phyloP scores from a whole-genome alignment of 2,329 filamentous ascomycete genomes.

The Helminthosporium solani region DNA sequence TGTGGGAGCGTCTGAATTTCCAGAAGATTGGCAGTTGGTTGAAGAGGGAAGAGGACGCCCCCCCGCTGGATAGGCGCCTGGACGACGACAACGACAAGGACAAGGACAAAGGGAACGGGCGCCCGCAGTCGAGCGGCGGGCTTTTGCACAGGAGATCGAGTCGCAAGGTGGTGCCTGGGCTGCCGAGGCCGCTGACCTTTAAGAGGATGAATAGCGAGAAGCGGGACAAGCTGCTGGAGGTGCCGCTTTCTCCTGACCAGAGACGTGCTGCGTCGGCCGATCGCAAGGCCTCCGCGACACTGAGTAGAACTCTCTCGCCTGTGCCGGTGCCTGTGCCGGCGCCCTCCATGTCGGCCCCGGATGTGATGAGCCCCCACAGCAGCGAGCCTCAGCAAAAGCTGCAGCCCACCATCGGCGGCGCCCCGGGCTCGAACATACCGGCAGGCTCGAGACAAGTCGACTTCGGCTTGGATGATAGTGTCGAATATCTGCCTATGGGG shows the following conservation, averaged over 20 bases:
- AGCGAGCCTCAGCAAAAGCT: conserved; percentile 26
- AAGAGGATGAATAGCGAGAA: conserved; percentile 80
- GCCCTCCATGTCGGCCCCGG: conserved; percentile 44
- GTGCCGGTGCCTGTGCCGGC: conserved; percentile 38
- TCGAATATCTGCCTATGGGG: conserved; percentile 24
- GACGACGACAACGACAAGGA: conserved; percentile 3
- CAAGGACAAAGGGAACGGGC: conserved; percentile 35
- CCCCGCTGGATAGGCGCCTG: conserved; percentile 15
- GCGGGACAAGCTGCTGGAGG: conserved; percentile 69
- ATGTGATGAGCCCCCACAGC: conserved; percentile 36
- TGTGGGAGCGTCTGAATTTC: conserved; percentile 41
- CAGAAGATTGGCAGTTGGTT: conserved; percentile 46
- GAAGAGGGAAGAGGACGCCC: conserved; percentile 41
- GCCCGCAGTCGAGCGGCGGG: conserved; percentile 37
- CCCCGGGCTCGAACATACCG: conserved; percentile 33
- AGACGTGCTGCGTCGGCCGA: conserved; percentile 73
- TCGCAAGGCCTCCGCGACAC: conserved; percentile 63
- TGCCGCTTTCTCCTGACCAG: conserved; percentile 63
- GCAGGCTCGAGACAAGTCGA: conserved; percentile 40
- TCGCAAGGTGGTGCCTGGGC: conserved; percentile 70
- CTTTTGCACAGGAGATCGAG: conserved; percentile 33
- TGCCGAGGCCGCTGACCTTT: conserved; percentile 77
- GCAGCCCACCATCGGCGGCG: conserved; percentile 34
- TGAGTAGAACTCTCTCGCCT: conserved; percentile 43
- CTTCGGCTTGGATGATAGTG: conserved; percentile 26